Conservation (phyloP, 306 rosid species). For the Senna siamea region DNA sequence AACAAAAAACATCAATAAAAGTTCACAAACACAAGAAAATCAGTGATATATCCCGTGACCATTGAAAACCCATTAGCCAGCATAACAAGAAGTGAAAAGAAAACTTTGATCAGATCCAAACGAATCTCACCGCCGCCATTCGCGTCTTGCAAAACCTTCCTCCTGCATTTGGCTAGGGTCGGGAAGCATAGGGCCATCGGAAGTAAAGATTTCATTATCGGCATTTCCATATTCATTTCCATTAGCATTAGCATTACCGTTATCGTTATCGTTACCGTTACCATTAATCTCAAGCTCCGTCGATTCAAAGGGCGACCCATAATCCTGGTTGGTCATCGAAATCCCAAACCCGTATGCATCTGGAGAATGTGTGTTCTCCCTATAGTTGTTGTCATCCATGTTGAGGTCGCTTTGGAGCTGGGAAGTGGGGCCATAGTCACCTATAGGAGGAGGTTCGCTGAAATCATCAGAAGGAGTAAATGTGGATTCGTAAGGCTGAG, state of each 20-base stretch:
- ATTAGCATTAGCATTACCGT: neutral
- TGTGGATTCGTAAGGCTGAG: conserved; percentile 46
- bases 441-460: conserved; percentile 36
- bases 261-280: neutral
- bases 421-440: conserved; percentile 29
- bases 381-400: neutral
- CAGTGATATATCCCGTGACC: no score
- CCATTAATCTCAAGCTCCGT: conserved; percentile 34
- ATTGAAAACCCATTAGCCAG: no score
- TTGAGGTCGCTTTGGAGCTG: conserved; percentile 12
- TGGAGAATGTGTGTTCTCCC: conserved; percentile 38
- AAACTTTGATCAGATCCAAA: neutral
- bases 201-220: conserved; percentile 38
- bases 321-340: conserved; percentile 51
- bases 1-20: neutral
- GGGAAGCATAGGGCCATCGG: conserved; percentile 61
- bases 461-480: conserved; percentile 40
- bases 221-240: neutral
- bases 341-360: conserved; percentile 54
- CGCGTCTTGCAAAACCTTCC: conserved; percentile 64
- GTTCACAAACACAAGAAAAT: neutral
- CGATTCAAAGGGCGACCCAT: conserved; percentile 61
- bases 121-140: conserved; percentile 69
- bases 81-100: neutral
- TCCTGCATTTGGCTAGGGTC: conserved; percentile 62